A percentile compares a stretch with the other conserved stretches of the same genome.
Conservation (phyloP, 805 yeast species). For the Yamadazyma scolyti region DNA sequence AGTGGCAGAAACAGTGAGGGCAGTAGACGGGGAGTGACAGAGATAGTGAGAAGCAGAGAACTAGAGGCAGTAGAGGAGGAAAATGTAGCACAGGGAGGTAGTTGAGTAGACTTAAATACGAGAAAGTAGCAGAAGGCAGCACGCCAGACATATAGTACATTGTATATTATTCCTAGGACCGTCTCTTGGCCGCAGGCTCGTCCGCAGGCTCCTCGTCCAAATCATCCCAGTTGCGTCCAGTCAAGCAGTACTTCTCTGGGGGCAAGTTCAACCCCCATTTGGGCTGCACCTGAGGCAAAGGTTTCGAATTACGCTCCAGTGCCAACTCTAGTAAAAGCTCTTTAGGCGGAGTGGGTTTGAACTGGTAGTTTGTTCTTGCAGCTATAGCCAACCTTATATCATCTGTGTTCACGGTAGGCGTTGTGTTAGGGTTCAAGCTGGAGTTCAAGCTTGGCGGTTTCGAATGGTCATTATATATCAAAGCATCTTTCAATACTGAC, state of each 20-base stretch:
- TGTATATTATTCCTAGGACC: too few species aligned
- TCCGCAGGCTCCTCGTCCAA: conserved; percentile 22
- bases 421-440: conserved; percentile 30
- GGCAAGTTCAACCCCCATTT: conserved; percentile 92
- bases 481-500: conserved; percentile 84
- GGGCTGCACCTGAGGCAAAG: conserved; percentile 88
- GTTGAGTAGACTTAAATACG: too few species aligned
- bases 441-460: conserved; percentile 31
- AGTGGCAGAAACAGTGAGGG: too few species aligned
- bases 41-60: too few species aligned
- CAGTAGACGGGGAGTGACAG: too few species aligned
- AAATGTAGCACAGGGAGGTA: too few species aligned
- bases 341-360: conserved; percentile 91
- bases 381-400: conserved; percentile 91
- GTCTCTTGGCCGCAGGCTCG: conserved; percentile 5
- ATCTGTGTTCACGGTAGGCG: conserved; percentile 68
- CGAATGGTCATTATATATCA: conserved; percentile 82
- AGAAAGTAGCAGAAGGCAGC: too few species aligned
- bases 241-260: conserved; percentile 94
- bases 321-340: conserved; percentile 89
- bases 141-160: too few species aligned
- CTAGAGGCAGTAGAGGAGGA: too few species aligned
- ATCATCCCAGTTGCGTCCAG: conserved; percentile 71
- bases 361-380: conserved; percentile 92
- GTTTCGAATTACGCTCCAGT: conserved; percentile 82